phyloP scores from a whole-genome alignment of 768 basidiomycete genomes.

The Calocera cornea region DNA sequence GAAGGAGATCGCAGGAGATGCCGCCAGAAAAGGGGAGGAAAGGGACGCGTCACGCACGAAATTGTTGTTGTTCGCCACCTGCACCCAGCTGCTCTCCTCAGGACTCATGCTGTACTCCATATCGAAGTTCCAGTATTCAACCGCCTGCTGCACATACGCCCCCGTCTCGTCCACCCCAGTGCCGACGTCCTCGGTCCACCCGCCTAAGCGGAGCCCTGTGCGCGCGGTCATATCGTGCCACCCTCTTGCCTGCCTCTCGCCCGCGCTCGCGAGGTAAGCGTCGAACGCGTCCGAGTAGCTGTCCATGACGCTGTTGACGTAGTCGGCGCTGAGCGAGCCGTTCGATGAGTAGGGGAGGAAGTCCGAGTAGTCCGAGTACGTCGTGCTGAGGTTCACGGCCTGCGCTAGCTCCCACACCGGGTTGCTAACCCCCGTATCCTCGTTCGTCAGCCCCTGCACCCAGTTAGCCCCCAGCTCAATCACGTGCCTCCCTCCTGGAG shows the following conservation, averaged over 20 bases:
- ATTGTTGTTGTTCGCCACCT: not conserved
- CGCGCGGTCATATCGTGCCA: not conserved
- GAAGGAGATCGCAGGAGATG: too few relatives aligned
- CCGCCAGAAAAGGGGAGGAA: too few relatives aligned
- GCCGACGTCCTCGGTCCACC: not conserved
- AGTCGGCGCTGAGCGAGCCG: not conserved
- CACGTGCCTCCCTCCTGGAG: slow-evolving; percentile 25
- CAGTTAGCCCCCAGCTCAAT: slow-evolving; percentile 40
- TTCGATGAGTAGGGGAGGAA: not conserved
- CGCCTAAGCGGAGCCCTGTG: not conserved
- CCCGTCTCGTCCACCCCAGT: too few relatives aligned
- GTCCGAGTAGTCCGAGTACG: not conserved
- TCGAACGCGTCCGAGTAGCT: not conserved
- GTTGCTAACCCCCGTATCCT: slow-evolving; percentile 37
- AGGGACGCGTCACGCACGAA: too few relatives aligned
- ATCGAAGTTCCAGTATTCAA: not conserved
- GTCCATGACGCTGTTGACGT: not conserved
- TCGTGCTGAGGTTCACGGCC: slow-evolving; percentile 39
- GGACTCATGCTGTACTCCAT: not conserved
- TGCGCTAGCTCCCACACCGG: slow-evolving; percentile 46
- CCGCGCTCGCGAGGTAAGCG: not conserved
- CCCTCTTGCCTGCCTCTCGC: not conserved
- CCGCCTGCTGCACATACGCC: not conserved
- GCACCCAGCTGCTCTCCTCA: not conserved
- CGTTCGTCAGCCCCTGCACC: slow-evolving; percentile 33